Evolutionary conservation across 139 green algal species (phyloP), one percentile per base, ranked within the genome.

Genomic region (Trebouxia sp.): DNA sequence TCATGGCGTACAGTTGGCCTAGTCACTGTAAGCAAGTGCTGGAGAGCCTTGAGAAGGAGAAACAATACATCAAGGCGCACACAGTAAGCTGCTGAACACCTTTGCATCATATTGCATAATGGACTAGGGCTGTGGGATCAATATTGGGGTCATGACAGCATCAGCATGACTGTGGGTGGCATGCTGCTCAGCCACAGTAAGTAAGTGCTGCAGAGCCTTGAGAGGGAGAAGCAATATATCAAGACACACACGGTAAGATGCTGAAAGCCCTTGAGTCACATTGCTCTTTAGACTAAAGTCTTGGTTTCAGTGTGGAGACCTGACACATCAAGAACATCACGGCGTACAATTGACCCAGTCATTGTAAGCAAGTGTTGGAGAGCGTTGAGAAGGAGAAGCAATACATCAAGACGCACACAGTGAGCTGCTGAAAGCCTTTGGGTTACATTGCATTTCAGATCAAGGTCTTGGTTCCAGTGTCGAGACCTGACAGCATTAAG

Each of bases 111-210:
- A n/a, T n/a, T n/a, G n/a, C n/a, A n/a, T n/a, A n/a, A n/a, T n/a
- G n/a, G n/a, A n/a, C n/a, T n/a, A n/a, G 87, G 91, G 48, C 83
- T 90, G 2, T 75, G 83, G 65, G 94, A 97, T n/a, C n/a, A n/a
- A n/a, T n/a, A n/a, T n/a, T n/a, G n/a, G 88, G 87, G 79, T 28
- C 70, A 50, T n/a, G 90, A 86, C 85, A 86, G 91, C 55, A 83
- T 90, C 1, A 77, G 83, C 62, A 95, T 97, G 87, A 96, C 98
- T 80, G 89, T 94, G 50, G 91, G 94, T 32, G 96, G 97, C 88
- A 95, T 87, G 41, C 97, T 95, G 91, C 89, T 89, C 38, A 89
- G 86, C 45, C 95, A 98, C 86, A 95, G 92, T 83, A 86, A 92
- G 51, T 83, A 84, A 56, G 94, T 93, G 90, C 86, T 97, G 65